Evolutionary conservation across 2,329 filamentous ascomycete species (phyloP).

Genomic region (Colletotrichum sublineola): DNA sequence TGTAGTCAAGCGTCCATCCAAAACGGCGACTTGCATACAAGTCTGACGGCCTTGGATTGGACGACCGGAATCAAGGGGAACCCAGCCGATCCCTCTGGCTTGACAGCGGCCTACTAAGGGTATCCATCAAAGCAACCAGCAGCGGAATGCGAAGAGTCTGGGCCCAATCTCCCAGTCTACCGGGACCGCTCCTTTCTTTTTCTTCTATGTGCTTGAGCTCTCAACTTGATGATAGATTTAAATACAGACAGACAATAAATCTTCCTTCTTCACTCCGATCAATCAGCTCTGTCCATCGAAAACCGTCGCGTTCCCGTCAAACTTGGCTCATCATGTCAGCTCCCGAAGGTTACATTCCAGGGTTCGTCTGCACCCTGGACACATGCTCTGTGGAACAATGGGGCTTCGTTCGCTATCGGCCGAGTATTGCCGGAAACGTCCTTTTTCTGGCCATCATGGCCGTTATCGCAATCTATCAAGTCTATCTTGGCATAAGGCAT

Average conservation of each 20-base stretch:
- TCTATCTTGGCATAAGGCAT: background rate
- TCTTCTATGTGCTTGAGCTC: background rate
- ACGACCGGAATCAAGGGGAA: background rate
- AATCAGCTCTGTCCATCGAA: background rate
- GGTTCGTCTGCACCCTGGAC: slow-evolving; percentile 16
- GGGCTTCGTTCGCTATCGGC: slow-evolving; percentile 10
- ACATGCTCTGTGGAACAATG: slow-evolving; percentile 10
- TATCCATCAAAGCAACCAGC: background rate
- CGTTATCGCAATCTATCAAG: background rate
- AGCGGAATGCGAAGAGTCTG: background rate
- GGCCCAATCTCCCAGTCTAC: background rate
- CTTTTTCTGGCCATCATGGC: background rate
- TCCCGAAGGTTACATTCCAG: slow-evolving; percentile 17
- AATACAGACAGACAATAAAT: background rate
- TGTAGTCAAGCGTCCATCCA: background rate
- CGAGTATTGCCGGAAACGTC: slow-evolving; percentile 6
- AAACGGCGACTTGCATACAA: background rate
- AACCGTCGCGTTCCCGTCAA: background rate
- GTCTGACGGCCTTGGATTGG: background rate
- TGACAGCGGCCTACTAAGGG: background rate
- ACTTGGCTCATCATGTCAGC: slow-evolving; percentile 2
- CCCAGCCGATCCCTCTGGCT: background rate
- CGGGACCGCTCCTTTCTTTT: background rate
- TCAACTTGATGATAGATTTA: background rate
- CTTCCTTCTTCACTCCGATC: background rate